These are phyloP conservation scores for Candida suzukii DNA, from an alignment of 805 yeast genomes.

Conservation along the genomic window DNA sequence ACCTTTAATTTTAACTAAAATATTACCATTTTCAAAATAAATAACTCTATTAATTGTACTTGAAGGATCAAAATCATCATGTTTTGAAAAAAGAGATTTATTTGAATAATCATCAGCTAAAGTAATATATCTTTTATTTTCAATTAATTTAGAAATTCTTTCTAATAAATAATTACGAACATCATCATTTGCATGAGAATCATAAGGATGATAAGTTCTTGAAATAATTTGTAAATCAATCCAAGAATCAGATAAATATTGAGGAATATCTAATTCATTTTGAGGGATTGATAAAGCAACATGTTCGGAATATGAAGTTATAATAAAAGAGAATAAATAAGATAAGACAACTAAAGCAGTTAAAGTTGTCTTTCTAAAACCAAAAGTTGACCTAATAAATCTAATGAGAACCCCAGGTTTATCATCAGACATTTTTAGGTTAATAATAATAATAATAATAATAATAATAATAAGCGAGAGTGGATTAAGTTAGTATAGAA, in stretches of 20 bases:
- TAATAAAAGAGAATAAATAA: slow-evolving; percentile 31
- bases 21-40: slow-evolving; percentile 79
- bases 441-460: too few species aligned
- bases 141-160: slow-evolving; percentile 32
- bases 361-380: slow-evolving; percentile 68
- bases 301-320: slow-evolving; percentile 28
- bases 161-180: slow-evolving; percentile 61
- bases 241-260: slow-evolving; percentile 49
- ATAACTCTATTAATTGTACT: slow-evolving; percentile 39
- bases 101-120: slow-evolving; percentile 33
- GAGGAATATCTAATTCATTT: slow-evolving; percentile 23
- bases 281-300: slow-evolving; percentile 37
- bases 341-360: slow-evolving; percentile 49
- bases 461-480: too few species aligned
- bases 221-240: slow-evolving; percentile 65
- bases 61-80: slow-evolving; percentile 39
- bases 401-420: slow-evolving; percentile 14
- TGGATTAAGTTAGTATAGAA: too few species aligned
- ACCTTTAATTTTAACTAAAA: slow-evolving; percentile 73
- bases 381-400: slow-evolving; percentile 43
- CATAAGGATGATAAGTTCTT: slow-evolving; percentile 65
- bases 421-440: background rate
- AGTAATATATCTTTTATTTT: slow-evolving; percentile 25
- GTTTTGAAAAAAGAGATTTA: slow-evolving; percentile 39
- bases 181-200: slow-evolving; percentile 65